These are phyloP conservation scores for Umbelopsis ramanniana DNA, from an alignment of 192 early-diverging fungal species.

Conservation along the genomic window DNA sequence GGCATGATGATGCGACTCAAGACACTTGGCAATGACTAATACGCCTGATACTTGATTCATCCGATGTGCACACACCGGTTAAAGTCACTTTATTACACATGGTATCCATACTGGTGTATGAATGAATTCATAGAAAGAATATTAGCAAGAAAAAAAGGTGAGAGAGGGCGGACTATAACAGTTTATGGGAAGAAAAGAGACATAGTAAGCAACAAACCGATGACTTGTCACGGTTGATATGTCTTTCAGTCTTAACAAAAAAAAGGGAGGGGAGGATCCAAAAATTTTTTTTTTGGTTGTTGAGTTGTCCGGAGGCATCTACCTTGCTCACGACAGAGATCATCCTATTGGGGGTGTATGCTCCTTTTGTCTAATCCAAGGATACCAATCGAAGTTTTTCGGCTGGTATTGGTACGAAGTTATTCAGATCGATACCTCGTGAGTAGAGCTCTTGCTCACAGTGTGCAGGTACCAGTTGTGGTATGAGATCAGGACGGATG, in stretches of 20 bases:
- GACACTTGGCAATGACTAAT: no score
- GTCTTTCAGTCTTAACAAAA: background rate
- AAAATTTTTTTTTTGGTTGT: background rate
- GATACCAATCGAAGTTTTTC: slow-evolving; percentile 41
- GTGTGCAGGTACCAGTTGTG: slow-evolving; percentile 82
- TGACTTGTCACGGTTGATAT: no score
- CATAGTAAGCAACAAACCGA: background rate
- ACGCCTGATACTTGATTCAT: no score
- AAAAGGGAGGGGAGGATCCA: background rate
- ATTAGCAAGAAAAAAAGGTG: background rate
- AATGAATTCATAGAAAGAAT: background rate
- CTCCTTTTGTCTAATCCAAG: slow-evolving; percentile 12
- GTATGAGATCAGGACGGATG: slow-evolving; percentile 81
- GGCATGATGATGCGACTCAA: no score
- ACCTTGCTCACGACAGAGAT: background rate
- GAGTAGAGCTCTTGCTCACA: slow-evolving; percentile 50
- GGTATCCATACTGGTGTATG: background rate
- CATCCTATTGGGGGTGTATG: background rate
- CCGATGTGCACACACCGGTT: background rate
- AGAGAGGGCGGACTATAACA: no score
- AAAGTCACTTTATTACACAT: slow-evolving; percentile 2
- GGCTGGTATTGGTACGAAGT: slow-evolving; percentile 67
- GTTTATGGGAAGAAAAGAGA: background rate
- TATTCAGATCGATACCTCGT: slow-evolving; percentile 39
- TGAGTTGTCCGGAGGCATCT: background rate